These are phyloP conservation scores for Nidularia sp. DNA, from an alignment of 768 basidiomycete species.

Conservation along the genomic window DNA sequence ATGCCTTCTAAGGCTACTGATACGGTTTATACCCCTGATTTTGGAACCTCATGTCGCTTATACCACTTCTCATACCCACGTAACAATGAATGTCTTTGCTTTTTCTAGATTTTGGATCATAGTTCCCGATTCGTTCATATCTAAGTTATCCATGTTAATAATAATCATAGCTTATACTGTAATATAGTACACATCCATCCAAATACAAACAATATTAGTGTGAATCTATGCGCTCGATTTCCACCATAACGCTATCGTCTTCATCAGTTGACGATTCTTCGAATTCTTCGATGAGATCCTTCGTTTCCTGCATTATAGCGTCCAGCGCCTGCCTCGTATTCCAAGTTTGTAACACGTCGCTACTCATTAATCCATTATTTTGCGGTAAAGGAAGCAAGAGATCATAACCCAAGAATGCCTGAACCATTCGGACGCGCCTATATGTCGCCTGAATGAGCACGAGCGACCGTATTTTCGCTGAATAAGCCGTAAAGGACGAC, in stretches of 20 bases:
- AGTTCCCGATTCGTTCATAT: too few species aligned
- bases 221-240: conserved; percentile 7
- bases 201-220: background rate
- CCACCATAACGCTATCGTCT: conserved; percentile 23
- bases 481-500: conserved; percentile 22
- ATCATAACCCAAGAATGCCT: conserved; percentile 61
- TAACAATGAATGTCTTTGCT: too few species aligned
- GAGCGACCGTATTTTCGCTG: conserved; percentile 44
- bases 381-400: conserved; percentile 44
- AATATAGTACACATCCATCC: background rate
- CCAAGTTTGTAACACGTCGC: conserved; percentile 39
- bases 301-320: conserved; percentile 50
- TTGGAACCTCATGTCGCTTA: too few species aligned
- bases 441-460: conserved; percentile 56
- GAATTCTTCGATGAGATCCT: conserved; percentile 59
- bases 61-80: too few species aligned
- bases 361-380: background rate
- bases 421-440: conserved; percentile 56
- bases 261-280: conserved; percentile 26
- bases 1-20: too few species aligned
- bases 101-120: too few species aligned
- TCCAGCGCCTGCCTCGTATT: conserved; percentile 48
- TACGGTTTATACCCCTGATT: too few species aligned
- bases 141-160: too few species aligned
- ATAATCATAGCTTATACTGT: too few species aligned